phyloP scores from a whole-genome alignment of 179 eudicot genomes.

The Gypsophila paniculata region DNA sequence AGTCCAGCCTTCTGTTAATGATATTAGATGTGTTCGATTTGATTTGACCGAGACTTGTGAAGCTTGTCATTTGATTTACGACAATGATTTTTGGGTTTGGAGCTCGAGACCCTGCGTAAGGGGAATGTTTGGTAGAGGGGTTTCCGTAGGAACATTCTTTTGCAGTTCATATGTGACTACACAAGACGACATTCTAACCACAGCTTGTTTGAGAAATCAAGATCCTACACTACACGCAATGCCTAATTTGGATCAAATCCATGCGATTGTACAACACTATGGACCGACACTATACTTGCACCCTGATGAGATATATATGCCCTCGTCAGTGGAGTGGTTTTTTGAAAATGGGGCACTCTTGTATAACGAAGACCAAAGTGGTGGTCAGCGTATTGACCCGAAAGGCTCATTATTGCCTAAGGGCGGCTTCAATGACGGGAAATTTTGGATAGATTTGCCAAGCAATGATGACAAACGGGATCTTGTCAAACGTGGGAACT shows the following conservation, averaged over 20 bases:
- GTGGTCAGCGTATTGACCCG: slow-evolving; percentile 42
- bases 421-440: slow-evolving; percentile 58
- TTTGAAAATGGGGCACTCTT: slow-evolving; percentile 65
- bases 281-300: slow-evolving; percentile 74
- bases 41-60: slow-evolving; percentile 55
- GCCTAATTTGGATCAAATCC: slow-evolving; percentile 66
- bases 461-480: slow-evolving; percentile 36
- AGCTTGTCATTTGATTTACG: slow-evolving; percentile 50
- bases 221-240: slow-evolving; percentile 41
- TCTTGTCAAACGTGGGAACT: slow-evolving; percentile 56
- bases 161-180: slow-evolving; percentile 30
- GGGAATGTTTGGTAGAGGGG: slow-evolving; percentile 49
- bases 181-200: slow-evolving; percentile 25
- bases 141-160: slow-evolving; percentile 61
- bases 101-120: slow-evolving; percentile 51
- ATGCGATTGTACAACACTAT: slow-evolving; percentile 56
- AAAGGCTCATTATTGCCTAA: slow-evolving; percentile 63
- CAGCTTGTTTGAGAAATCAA: slow-evolving; percentile 61
- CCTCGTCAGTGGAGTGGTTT: slow-evolving; percentile 81
- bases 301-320: slow-evolving; percentile 65
- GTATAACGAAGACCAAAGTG: slow-evolving; percentile 43
- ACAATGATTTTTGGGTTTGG: slow-evolving; percentile 46
- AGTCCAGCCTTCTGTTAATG: slow-evolving; percentile 56
- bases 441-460: slow-evolving; percentile 83
- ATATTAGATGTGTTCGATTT: slow-evolving; percentile 54